Percentiles rank a stretch among this genome's conserved stretches.
These are phyloP conservation scores for Metroxylon sagu DNA, from an alignment of 176 grass and related monocot genomes.

Conservation along the genomic window DNA sequence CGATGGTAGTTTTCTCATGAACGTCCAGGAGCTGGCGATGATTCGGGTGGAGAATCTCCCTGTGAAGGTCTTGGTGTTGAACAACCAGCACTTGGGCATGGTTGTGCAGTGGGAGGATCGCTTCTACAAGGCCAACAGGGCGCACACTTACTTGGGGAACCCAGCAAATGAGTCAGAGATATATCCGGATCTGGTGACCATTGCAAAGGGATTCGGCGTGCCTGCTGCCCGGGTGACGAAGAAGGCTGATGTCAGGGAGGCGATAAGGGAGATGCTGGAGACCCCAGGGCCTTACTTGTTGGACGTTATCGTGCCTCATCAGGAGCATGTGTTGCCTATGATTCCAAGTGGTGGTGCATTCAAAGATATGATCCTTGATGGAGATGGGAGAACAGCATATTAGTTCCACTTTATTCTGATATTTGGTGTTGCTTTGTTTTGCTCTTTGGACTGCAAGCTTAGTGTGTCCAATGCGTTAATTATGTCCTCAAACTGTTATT, in stretches of 20 bases:
- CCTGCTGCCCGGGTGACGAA: constrained; percentile 76
- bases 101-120: constrained; percentile 83
- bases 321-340: constrained; percentile 97
- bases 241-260: constrained; percentile 55
- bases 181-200: constrained; percentile 86
- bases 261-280: constrained; percentile 82
- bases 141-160: constrained; percentile 82
- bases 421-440: constrained; percentile 5
- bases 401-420: constrained; percentile 11
- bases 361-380: constrained; percentile 89
- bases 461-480: too few relatives aligned
- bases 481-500: too few relatives aligned
- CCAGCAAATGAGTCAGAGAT: constrained; percentile 59
- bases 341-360: constrained; percentile 90
- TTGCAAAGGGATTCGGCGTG: constrained; percentile 67
- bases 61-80: constrained; percentile 69
- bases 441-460: too few relatives aligned
- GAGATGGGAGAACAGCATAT: constrained; percentile 76
- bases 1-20: constrained; percentile 94
- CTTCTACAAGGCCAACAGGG: constrained; percentile 90
- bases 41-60: constrained; percentile 76
- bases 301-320: constrained; percentile 78
- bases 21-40: constrained; percentile 84
- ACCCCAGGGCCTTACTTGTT: constrained; percentile 81
- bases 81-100: constrained; percentile 97